Evolutionary conservation across 495 filamentous ascomycete species (phyloP), one percentile per base, ranked within the genome.

Genomic region (Cairneyella variabilis): DNA sequence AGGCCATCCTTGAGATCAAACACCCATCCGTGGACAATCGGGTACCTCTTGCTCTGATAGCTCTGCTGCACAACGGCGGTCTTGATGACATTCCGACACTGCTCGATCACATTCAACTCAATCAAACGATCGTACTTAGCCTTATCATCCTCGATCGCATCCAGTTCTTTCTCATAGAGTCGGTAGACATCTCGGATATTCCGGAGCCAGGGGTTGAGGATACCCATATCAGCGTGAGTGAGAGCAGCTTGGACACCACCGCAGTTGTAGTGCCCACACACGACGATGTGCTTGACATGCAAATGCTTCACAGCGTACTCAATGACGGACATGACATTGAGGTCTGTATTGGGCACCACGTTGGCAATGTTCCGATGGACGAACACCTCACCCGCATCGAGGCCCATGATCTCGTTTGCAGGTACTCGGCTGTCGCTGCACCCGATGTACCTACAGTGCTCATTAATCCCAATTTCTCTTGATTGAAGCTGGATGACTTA

Each of bases 341-440:
- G 71, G 48, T 82, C 78, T 38, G 71, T 79, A 63, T 74, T 76
- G 64, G 74, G 72, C 38, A 83, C 75, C 41, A 84, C 63, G 70
- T 83, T 83, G 53, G 80, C 81, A 57, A 84, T 83, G 72, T 83
- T 83, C 62, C 80, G 74, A 65, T 83, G 80, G 47, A 83, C 72
- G 61, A 83, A 83, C 48, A 75, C 74, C 46, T 83, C 79, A 42
- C 81, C 81, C 37, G 81, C 76, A 27, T 71, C 64, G n/a, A 83
- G 67, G 32, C 81, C 80, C 22, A 78, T 75, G 61, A 84, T 74
- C 55, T 73, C 72, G 64, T 82, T 80, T 36, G 79, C 81, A 22
- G 81, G 81, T 57, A 83, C 79, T 53, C 81, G 78, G 38, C 76
- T 79, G 65, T 84, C 81, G 64, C 73, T 76, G 70, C 81, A 84